Base-by-base conservation (phyloP, 1,284 basidiomycete genomes). In the Ganoderma sinense region DNA sequence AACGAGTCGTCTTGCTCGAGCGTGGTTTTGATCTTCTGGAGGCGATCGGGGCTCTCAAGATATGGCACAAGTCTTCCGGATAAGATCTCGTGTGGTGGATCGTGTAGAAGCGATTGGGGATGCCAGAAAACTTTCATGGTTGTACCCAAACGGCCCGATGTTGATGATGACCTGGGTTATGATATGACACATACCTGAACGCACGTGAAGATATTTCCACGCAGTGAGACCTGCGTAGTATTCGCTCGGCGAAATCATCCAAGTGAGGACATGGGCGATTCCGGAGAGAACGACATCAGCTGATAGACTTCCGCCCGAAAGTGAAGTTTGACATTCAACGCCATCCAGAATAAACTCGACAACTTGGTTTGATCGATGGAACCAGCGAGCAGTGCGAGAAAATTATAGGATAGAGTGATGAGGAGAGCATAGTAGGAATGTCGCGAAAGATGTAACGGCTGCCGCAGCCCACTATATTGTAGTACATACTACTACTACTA, bases 31-130 rank as follows among this genome's bases (percentile, higher is more conserved):
- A 82, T 79, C 10, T 59, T 64, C 23, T 51, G 59, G 29, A 79
- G 66, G 11, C 82, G 77, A 8, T 74, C 72, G 0, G 82, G 82
- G 40, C 75, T 78, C 71, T 83, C 81, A 7, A 77, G 70, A 68
- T 81, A 82, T 2, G 78, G 75, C 8, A 78, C 73, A 7, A 75
- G 71, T 13, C 72, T 69, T 5, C 81, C 81, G 20, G 77, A 78
- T 18, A 82, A 71, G 33, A 81, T 78, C 64, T 83, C 81, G 45
- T 76, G 73, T 5, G 78, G 77, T 20, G 82, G 81, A 60, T 80
- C 62, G 64, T 82, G 82, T 0, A 78, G 64, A 40, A 78, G 73
- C 62, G 73, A 76, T 36, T 71, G 73, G 5, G 60, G 29, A 40
- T 75, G 66, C 66, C 72, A 68, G 62, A 75, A 70, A 64, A 81